Evolutionary conservation across 2,329 filamentous ascomycete genomes (phyloP).

Genomic region (Fusarium sp.): DNA sequence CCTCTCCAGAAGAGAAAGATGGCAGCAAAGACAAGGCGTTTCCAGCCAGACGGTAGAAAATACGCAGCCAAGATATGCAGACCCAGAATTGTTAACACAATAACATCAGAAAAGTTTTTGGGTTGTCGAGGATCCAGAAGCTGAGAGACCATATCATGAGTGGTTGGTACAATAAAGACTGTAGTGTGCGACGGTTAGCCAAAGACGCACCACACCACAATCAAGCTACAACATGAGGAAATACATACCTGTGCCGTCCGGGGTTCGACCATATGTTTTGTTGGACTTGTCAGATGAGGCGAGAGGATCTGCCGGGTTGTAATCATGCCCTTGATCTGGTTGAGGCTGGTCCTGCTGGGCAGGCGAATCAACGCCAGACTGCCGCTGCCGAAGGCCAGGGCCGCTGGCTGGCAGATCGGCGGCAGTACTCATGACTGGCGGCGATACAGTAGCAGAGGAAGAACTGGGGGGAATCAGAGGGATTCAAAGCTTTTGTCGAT

Average conservation of each 20-base stretch:
- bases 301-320: constrained; percentile 25
- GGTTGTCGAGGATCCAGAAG: constrained; percentile 92
- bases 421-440: constrained; percentile 46
- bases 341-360: constrained; percentile 28
- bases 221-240: not conserved
- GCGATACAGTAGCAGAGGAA: constrained; percentile 11
- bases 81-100: constrained; percentile 81
- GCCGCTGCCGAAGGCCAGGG: constrained; percentile 46
- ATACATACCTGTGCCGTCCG: constrained; percentile 84
- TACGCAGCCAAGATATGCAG: constrained; percentile 79
- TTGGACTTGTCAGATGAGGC: constrained; percentile 52
- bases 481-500: not conserved
- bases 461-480: not conserved
- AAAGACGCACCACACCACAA: constrained; percentile 21
- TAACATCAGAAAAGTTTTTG: constrained; percentile 88
- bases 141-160: constrained; percentile 99
- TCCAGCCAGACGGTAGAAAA: constrained; percentile 72
- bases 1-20: constrained; percentile 93
- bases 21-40: constrained; percentile 79
- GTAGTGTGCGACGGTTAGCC: constrained; percentile 41
- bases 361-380: constrained; percentile 33
- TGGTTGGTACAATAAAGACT: constrained; percentile 97
- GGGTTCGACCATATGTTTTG: constrained; percentile 91
- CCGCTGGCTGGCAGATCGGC: constrained; percentile 41
- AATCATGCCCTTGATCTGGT: constrained; percentile 20